Base-by-base conservation (phyloP, 2,329 filamentous ascomycete species). In the Periconia digitata region DNA sequence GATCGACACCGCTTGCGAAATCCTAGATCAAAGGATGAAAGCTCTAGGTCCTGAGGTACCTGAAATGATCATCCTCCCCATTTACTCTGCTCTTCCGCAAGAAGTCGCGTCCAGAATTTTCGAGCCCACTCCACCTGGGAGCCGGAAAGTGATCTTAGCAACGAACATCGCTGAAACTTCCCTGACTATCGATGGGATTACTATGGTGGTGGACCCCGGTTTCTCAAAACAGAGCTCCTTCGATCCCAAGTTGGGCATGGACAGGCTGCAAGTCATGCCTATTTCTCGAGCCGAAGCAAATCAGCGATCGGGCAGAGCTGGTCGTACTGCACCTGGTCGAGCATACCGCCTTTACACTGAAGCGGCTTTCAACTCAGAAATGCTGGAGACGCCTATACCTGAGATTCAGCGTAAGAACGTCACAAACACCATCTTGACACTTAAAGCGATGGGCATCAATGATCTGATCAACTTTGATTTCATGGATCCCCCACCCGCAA, bases 371-470 rank as follows among this genome's bases (percentile, higher is more conserved):
- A 90, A 97, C 67, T 92, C 89, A 0, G 95, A 99, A 72, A 96
- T 99, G 92, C 75, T 97, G 49, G 10, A 35, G 20, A 15, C 27
- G 15, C 92, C 91, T 0, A 95, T 97, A 23, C 94, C 94, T 1
- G 94, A 97, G 63, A 99, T 99, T 43, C 94, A 99, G 67, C 82
- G 94, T 1, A 90, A 96, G 69, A 99, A 99, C 63, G 68, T 99
- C 44, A 89, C 90, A 0, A 86, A 89, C 59, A 96, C 92, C 0
- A 97, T 99, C 70, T 80, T 99, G 40, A 96, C 96, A 89, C 82
- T 99, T 43, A 99, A 99, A 70, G 94, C 94, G 0, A 97, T 99
- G 91, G 94, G 95, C 3, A 97, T 99, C 72, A 97, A 99, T 66
- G 94, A 99, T 66, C 78, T 99, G 1, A 80, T 99, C 12, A 91